Base-by-base conservation (phyloP, 1,284 basidiomycete species). In the Papiliotrema fonsecae region DNA sequence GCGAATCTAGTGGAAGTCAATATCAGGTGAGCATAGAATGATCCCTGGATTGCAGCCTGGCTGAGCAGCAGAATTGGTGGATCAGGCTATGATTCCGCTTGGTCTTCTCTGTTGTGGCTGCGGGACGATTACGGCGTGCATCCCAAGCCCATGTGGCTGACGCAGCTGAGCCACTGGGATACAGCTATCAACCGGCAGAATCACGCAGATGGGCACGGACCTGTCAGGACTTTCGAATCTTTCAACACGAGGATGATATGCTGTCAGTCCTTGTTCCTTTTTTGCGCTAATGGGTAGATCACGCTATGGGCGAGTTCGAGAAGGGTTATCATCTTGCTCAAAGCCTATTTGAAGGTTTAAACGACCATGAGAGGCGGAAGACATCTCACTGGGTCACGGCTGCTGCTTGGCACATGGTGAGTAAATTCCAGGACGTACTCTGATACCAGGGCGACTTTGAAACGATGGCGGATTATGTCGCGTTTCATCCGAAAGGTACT, bases 371-470 rank as follows among this genome's bases (percentile, higher is more conserved):
- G 45, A 51, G 64, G 22, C 54, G 61, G 18, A 62, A 60, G 22
- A 61, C 66, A 2, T 56, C 66, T 7, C 62, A 69, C 39, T 69
- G 62, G 64, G 64, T 58, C 10, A 61, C 67, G 5, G 64, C 63
- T 7, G 60, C 67, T 3, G 62, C 68, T 4, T 72, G 67, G 67
- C 65, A 68, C 42, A 65, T 66, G 63, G 65, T 65, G 30, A 55
- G 56, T 48, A 7, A 1, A 25, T 13, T 19, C 14, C 14, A 39
- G 10, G 16, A 24, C 18, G 13, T 16, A 13, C 44, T 39, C 16
- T 22, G 9, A 2, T 34, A 4, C 4, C 41, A 66, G 59, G 61
- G 58, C 14, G 67, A 72, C 47, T 72, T 60, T 49, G 60, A 65
- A 21, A 50, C 62, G 11, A 70, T 72, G 69, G 59, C 62, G 30